These are phyloP conservation scores for Rhizopogon sp. DNA, from an alignment of 768 basidiomycete genomes.

Conservation along the genomic window DNA sequence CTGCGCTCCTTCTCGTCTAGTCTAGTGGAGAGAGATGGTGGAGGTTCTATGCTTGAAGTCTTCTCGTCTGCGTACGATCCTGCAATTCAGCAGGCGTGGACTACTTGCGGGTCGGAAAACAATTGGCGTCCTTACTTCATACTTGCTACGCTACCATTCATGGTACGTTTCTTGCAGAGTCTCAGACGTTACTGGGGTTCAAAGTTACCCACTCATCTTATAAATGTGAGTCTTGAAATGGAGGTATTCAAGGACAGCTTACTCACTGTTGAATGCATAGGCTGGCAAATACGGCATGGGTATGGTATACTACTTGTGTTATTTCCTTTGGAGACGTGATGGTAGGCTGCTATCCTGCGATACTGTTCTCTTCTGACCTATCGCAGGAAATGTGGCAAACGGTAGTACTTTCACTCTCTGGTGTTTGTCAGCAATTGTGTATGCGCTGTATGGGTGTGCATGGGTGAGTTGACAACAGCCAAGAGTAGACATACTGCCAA, in stretches of 20 bases:
- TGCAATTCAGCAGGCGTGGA: slow-evolving; percentile 43
- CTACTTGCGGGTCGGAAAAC: slow-evolving; percentile 31
- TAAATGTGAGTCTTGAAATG: slow-evolving; percentile 60
- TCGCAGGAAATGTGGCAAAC: slow-evolving; percentile 26
- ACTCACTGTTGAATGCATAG: slow-evolving; percentile 32
- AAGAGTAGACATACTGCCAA: neutral
- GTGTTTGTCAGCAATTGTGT: slow-evolving; percentile 57
- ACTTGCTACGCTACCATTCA: slow-evolving; percentile 60
- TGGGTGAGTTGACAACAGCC: slow-evolving; percentile 57
- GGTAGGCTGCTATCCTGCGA: slow-evolving; percentile 28
- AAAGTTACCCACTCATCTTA: slow-evolving; percentile 64
- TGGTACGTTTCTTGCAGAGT: slow-evolving; percentile 81
- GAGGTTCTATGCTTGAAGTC: neutral
- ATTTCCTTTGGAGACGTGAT: slow-evolving; percentile 73
- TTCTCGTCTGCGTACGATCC: slow-evolving; percentile 9
- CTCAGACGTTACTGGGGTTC: slow-evolving; percentile 86
- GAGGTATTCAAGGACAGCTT: neutral
- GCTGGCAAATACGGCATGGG: slow-evolving; percentile 80
- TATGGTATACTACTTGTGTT: slow-evolving; percentile 60
- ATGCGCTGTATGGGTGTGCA: slow-evolving; percentile 63
- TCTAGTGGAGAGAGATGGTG: neutral
- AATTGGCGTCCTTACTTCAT: slow-evolving; percentile 63
- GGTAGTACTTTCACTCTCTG: slow-evolving; percentile 60
- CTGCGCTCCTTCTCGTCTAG: neutral
- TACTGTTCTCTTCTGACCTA: neutral